These are phyloP conservation scores for Wallacemonas sp. DNA, from an alignment of 208 protist species.

Conservation along the genomic window DNA sequence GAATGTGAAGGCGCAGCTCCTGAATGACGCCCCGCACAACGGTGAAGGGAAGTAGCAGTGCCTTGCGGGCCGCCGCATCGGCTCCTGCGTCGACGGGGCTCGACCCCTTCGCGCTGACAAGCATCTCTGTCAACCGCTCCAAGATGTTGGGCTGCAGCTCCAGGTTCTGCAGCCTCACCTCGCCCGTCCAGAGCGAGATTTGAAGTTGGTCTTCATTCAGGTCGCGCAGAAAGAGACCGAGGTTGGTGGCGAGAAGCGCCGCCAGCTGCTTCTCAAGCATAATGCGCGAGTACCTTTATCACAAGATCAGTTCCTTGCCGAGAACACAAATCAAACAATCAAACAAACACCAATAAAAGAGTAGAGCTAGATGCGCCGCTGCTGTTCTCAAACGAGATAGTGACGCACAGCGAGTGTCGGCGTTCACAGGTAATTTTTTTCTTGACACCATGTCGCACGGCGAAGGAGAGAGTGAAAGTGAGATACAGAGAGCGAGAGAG, in stretches of 20 bases:
- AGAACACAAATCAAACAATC: not conserved
- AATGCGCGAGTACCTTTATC: not conserved
- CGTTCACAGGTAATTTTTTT: too few relatives aligned
- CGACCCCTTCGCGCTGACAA: constrained; percentile 8
- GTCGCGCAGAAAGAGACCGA: constrained; percentile 74
- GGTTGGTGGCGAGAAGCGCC: constrained; percentile 53
- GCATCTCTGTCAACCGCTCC: constrained; percentile 45
- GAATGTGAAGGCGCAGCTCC: constrained; percentile 62
- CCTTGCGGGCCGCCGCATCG: constrained; percentile 32
- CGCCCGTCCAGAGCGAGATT: constrained; percentile 81
- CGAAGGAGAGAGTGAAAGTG: too few relatives aligned
- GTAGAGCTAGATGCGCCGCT: constrained; percentile 9
- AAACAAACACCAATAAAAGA: not conserved
- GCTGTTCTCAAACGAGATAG: constrained; percentile 14
- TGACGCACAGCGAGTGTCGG: too few relatives aligned
- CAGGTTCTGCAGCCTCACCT: constrained; percentile 70
- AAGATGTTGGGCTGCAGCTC: constrained; percentile 64
- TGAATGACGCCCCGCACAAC: constrained; percentile 70
- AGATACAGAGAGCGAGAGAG: too few relatives aligned
- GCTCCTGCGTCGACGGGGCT: constrained; percentile 1
- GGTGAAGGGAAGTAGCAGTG: constrained; percentile 71
- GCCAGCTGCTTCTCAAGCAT: constrained; percentile 84
- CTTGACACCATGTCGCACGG: too few relatives aligned
- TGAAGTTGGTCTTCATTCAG: constrained; percentile 75
- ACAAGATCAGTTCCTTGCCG: too few relatives aligned